Evolutionary conservation across 225 moss, liverwort and hornwort species (phyloP).

Genomic region (Antitrichia curtipendula): DNA sequence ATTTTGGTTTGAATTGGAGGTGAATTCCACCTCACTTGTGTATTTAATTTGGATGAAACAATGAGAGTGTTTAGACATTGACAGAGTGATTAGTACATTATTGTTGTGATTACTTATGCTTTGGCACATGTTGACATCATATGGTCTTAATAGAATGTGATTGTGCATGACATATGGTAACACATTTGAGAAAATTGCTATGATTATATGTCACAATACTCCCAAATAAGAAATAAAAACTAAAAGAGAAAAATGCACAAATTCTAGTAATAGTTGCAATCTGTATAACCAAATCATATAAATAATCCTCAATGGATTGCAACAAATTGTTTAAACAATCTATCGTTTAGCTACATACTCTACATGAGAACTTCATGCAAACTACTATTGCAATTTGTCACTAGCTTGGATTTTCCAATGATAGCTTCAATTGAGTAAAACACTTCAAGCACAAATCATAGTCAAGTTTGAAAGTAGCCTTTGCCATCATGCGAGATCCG

Average conservation of each 20-base stretch:
- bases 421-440: background rate
- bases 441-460: background rate
- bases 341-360: background rate
- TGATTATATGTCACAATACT: background rate
- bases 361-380: background rate
- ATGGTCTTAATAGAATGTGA: too few relatives aligned
- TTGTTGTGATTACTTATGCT: too few relatives aligned
- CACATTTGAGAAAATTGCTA: background rate
- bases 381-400: background rate
- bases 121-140: too few relatives aligned
- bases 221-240: background rate
- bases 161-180: too few relatives aligned
- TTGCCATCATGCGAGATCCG: background rate
- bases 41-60: too few relatives aligned
- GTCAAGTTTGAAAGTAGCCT: background rate
- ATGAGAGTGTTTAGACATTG: too few relatives aligned
- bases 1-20: too few relatives aligned
- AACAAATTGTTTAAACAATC: background rate
- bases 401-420: background rate
- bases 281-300: background rate
- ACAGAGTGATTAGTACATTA: too few relatives aligned
- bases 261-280: background rate
- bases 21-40: too few relatives aligned
- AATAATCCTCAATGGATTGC: background rate
- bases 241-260: background rate